Evolutionary conservation across 129 eudicot genomes (phyloP).

Genomic region (Flaveria bidentis): DNA sequence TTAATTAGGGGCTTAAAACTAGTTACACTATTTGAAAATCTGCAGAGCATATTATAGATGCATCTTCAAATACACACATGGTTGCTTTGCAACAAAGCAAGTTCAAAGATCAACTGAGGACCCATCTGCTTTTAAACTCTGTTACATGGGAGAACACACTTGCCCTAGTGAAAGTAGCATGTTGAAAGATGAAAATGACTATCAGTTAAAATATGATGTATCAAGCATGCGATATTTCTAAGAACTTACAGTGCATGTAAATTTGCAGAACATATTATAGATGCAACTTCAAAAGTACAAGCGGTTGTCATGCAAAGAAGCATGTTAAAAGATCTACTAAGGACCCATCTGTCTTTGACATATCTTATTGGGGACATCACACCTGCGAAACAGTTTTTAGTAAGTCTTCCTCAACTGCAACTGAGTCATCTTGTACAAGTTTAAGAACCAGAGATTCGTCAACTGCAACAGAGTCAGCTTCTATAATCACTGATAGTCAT

Average conservation of each 20-base stretch:
- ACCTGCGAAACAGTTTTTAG: neutral
- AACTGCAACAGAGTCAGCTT: constrained; percentile 2
- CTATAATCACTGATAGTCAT: neutral
- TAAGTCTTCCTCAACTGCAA: neutral
- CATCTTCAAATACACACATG: neutral
- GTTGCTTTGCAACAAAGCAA: neutral
- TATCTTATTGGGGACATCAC: neutral
- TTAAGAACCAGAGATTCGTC: neutral
- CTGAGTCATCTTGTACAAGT: neutral
- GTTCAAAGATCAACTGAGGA: constrained; percentile 7
- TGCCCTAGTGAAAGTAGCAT: no score
- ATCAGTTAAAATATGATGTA: neutral
- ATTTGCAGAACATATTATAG: constrained; percentile 17
- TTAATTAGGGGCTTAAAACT: neutral
- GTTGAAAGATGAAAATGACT: no score
- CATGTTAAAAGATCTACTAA: neutral
- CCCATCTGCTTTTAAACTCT: constrained; percentile 1
- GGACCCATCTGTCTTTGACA: constrained; percentile 16
- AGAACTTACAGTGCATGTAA: neutral
- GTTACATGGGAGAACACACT: neutral
- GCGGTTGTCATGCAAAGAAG: neutral
- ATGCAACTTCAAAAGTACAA: neutral
- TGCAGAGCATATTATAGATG: constrained; percentile 16
- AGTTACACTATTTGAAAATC: neutral
- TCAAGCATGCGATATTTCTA: neutral